phyloP scores from a whole-genome alignment of 2,329 filamentous ascomycete species.

The Fusarium anguioides region DNA sequence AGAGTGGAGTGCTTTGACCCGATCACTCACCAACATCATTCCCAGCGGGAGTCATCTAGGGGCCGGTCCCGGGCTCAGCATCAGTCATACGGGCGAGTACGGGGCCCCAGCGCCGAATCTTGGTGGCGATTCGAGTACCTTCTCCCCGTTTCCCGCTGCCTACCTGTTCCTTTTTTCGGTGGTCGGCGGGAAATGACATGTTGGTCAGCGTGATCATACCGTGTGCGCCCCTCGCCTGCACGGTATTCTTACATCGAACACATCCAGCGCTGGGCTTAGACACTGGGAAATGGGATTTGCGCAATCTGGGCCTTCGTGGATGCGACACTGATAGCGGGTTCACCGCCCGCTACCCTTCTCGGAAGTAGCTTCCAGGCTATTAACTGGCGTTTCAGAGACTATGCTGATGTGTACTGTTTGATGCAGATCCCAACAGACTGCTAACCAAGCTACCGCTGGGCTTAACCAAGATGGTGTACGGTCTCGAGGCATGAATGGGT shows the following conservation, averaged over 20 bases:
- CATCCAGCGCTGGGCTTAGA: conserved; percentile 19
- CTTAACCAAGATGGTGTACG: conserved; percentile 38
- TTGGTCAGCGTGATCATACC: conserved; percentile 44
- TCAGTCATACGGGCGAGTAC: conserved; percentile 38
- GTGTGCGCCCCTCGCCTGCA: conserved; percentile 20
- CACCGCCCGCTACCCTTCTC: conserved; percentile 37
- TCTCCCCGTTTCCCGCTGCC: conserved; percentile 30
- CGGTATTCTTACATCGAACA: conserved; percentile 15
- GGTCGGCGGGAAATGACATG: conserved; percentile 44
- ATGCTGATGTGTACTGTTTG: conserved; percentile 25
- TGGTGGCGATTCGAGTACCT: conserved; percentile 41
- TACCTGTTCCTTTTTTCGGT: conserved; percentile 15
- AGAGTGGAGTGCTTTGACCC: conserved; percentile 19
- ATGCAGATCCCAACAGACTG: conserved; percentile 43
- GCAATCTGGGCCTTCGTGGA: conserved; percentile 38
- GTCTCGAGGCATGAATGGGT: conserved; percentile 40
- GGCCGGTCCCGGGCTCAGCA: conserved; percentile 33
- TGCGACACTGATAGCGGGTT: conserved; percentile 39
- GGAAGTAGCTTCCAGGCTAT: conserved; percentile 30
- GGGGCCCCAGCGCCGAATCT: conserved; percentile 31
- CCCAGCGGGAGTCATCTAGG: conserved; percentile 35
- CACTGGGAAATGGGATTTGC: conserved; percentile 30
- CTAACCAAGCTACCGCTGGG: conserved; percentile 25
- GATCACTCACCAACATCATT: not conserved
- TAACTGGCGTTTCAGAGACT: conserved; percentile 20